phyloP scores from a whole-genome alignment of 176 grass and related monocot genomes.

The Oryza longistaminata region DNA sequence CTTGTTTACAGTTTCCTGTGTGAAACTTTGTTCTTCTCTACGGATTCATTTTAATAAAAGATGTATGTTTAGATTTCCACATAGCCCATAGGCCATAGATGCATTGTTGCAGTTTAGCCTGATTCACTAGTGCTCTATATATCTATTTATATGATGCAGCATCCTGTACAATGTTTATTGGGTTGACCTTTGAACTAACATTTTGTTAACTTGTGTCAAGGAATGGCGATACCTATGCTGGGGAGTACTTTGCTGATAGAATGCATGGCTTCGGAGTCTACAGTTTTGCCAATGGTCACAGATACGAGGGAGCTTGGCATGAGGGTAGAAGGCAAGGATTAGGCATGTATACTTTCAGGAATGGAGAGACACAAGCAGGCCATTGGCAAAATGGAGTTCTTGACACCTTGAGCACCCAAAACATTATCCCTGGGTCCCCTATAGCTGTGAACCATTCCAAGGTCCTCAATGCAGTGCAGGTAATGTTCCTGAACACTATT shows the following conservation, averaged over 20 bases:
- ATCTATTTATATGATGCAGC: not conserved
- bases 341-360: slow-evolving; percentile 97
- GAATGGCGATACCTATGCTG: slow-evolving; percentile 93
- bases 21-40: not conserved
- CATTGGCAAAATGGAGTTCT: slow-evolving; percentile 96
- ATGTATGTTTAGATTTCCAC: not conserved
- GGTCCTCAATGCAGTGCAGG: slow-evolving; percentile 96
- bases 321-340: slow-evolving; percentile 95
- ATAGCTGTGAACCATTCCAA: slow-evolving; percentile 84
- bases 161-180: slow-evolving; percentile 5
- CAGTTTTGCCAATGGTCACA: slow-evolving; percentile 96
- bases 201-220: slow-evolving; percentile 49
- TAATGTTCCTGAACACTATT: slow-evolving; percentile 28
- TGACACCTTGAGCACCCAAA: slow-evolving; percentile 84
- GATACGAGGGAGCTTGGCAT: slow-evolving; percentile 97
- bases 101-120: slow-evolving; percentile 1
- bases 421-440: slow-evolving; percentile 63
- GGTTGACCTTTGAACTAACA: slow-evolving; percentile 34
- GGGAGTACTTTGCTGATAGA: slow-evolving; percentile 96
- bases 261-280: slow-evolving; percentile 99
- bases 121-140: not conserved
- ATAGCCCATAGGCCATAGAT: not conserved
- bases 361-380: slow-evolving; percentile 95
- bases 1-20: not conserved
- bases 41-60: not conserved